These are phyloP conservation scores for Penicillium macrosclerotiorum DNA, from an alignment of 495 filamentous ascomycete genomes.

Conservation along the genomic window DNA sequence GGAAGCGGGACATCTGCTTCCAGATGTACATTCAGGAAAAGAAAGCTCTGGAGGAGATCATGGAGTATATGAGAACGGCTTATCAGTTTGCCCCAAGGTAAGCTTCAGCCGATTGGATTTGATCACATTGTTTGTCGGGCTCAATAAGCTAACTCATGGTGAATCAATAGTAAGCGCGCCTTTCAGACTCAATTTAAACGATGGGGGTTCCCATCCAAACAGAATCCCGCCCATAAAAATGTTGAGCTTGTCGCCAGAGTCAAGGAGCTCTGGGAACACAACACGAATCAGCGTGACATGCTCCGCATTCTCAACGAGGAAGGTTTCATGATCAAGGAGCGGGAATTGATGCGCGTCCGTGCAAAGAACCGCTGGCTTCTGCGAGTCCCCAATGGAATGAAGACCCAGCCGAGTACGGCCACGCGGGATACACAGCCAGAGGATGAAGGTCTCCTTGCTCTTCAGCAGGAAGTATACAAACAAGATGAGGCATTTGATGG, in stretches of 20 bases:
- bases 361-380: constrained; percentile 63
- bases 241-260: constrained; percentile 61
- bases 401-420: constrained; percentile 31
- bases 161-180: constrained; percentile 59
- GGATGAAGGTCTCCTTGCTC: constrained; percentile 39
- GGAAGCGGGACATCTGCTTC: constrained; percentile 64
- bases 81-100: constrained; percentile 68
- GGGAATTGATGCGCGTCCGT: constrained; percentile 65
- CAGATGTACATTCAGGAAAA: constrained; percentile 73
- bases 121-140: too few species aligned
- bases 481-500: constrained; percentile 28
- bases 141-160: constrained; percentile 1
- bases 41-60: constrained; percentile 65
- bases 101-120: constrained; percentile 6
- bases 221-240: constrained; percentile 68
- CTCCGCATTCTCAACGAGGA: constrained; percentile 64
- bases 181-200: constrained; percentile 71
- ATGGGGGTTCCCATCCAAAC: constrained; percentile 76
- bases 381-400: constrained; percentile 58
- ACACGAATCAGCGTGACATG: constrained; percentile 69
- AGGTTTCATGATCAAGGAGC: constrained; percentile 68
- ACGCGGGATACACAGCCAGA: constrained; percentile 26
- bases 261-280: constrained; percentile 73
- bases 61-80: constrained; percentile 57
- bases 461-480: constrained; percentile 45